Base-by-base conservation (phyloP, 257 asterid genomes). In the Gentiana macrophylla region DNA sequence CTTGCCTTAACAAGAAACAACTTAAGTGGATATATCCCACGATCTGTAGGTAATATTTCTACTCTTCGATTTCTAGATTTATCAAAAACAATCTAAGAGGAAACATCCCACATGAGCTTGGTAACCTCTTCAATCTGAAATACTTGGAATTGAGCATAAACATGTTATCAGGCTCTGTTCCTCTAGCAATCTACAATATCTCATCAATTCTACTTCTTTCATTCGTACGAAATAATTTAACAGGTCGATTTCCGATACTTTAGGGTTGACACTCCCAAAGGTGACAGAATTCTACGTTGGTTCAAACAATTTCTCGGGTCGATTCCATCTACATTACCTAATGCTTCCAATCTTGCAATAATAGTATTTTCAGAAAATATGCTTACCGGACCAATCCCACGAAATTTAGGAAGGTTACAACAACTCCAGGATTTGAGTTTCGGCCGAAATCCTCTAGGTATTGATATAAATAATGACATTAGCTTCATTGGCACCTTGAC, bases 21-120 rank as follows among this genome's bases (percentile, higher is more conserved):
- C 12, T 38, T 63, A 11, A 36, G 51, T 10, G 68, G 68, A 5
- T 24, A 46, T 12, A 63, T 63, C 49, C 62, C 68, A 36, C 24
- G 24, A 24, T 24, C 24, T 24, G 24, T 24, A 24, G 24, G 24
- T 24, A 24, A 24, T 24, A 24, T 63, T 11, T 64, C 68, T 12
- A 37, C 68, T 56, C 68, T 64, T 32, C 46, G 56, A 10, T 55
- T 49, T 15, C 62, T 64, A 37, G 36, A 35, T 54, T 11, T 64
- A 49, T 49, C 34, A 50, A 64, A 37, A 64, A 64, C n/a, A 64
- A 64, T 57, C 35, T 64, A 35, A 56, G 7, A 12, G 68, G 68
- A 56, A 38, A 41, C 7, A 24, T 56, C 41, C 68, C 68, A 8
- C 1, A 24, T 1, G 52, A 56, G 56, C 10, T 56, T 12, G 4